These are phyloP conservation scores for Zygoascus hellenicus DNA, from an alignment of 1,139 yeast species.

Conservation along the genomic window DNA sequence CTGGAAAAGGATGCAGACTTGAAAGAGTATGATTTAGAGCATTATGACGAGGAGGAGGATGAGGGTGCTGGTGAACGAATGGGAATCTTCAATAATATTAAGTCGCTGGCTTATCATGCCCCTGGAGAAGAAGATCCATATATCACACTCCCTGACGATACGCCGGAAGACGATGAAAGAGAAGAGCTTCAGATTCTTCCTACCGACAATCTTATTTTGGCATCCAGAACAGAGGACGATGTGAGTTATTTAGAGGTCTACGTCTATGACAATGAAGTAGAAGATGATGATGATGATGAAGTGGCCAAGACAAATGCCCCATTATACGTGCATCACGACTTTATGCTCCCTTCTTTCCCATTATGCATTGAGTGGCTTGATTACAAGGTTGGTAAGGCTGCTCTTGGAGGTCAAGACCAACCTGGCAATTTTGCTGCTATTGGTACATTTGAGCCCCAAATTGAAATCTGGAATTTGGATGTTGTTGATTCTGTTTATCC, in stretches of 20 bases:
- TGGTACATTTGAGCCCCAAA: conserved; percentile 96
- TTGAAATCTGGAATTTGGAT: conserved; percentile 95
- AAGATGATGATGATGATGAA: conserved; percentile 60
- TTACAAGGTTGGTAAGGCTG: conserved; percentile 40
- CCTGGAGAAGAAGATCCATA: conserved; percentile 68
- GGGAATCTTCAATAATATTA: conserved; percentile 38
- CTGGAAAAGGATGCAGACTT: conserved; percentile 53
- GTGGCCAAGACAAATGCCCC: conserved; percentile 55
- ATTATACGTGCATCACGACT: conserved; percentile 90
- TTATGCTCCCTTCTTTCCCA: conserved; percentile 96
- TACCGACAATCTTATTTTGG: conserved; percentile 81
- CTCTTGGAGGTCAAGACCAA: conserved; percentile 28
- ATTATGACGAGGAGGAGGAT: conserved; percentile 67
- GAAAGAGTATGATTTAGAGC: conserved; percentile 80
- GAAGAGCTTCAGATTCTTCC: conserved; percentile 83
- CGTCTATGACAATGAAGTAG: conserved; percentile 74
- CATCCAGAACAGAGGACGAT: conserved; percentile 95
- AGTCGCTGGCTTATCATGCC: conserved; percentile 48
- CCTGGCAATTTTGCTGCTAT: conserved; percentile 90
- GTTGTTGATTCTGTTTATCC: conserved; percentile 93
- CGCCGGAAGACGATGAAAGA: conserved; percentile 59
- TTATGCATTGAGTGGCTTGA: conserved; percentile 94
- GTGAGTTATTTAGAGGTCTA: conserved; percentile 88
- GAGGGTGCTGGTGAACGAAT: conserved; percentile 39
- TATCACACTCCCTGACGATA: conserved; percentile 56